Percentiles rank a stretch among this genome's conserved stretches.
Evolutionary conservation across 129 eudicot genomes (phyloP).

Genomic region (Centella asiatica): DNA sequence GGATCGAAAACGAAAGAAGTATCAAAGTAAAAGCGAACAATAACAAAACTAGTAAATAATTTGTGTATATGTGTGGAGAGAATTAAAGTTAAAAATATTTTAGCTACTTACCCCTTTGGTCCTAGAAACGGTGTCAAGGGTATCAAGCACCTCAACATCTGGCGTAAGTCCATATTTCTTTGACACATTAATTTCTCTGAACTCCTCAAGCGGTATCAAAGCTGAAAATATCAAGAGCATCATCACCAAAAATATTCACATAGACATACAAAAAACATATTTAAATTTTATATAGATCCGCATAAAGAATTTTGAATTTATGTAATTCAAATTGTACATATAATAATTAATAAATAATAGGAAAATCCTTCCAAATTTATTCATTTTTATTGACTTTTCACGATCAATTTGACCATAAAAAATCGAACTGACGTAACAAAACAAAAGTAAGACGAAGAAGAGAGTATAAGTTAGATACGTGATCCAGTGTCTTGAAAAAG

Average conservation of each 20-base stretch:
- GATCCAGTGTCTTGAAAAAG: constrained; percentile 75
- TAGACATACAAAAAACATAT: not conserved
- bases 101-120: constrained; percentile 27
- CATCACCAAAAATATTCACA: not conserved
- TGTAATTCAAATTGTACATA: too few relatives aligned
- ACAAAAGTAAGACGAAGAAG: not conserved
- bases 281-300: too few relatives aligned
- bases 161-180: constrained; percentile 58
- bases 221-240: constrained; percentile 29
- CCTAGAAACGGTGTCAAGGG: constrained; percentile 47
- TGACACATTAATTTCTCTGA: constrained; percentile 46
- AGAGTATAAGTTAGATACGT: constrained; percentile 29
- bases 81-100: not conserved
- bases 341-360: too few relatives aligned
- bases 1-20: too few relatives aligned
- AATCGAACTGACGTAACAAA: too few relatives aligned
- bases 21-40: too few relatives aligned
- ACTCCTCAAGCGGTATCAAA: constrained; percentile 62
- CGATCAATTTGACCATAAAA: too few relatives aligned
- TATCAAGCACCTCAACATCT: constrained; percentile 58
- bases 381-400: too few relatives aligned
- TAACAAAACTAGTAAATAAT: too few relatives aligned
- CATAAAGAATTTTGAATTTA: too few relatives aligned
- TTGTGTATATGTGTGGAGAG: too few relatives aligned
- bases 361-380: too few relatives aligned